Conservation (phyloP, 73 alveolate species). For the Effrenium voratum region DNA sequence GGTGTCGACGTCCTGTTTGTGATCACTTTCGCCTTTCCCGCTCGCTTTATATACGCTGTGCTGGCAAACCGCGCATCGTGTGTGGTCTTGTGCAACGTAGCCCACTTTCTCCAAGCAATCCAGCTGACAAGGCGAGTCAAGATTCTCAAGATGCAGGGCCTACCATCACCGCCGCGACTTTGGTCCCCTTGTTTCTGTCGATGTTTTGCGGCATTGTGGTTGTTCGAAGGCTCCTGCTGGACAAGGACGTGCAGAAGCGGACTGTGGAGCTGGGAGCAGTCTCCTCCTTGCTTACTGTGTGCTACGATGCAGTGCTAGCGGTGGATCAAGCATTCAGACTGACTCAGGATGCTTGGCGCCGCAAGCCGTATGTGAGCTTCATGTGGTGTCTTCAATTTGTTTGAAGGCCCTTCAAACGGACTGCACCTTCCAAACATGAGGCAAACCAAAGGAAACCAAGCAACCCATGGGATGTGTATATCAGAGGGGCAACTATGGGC, state of each 20-base stretch:
- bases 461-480: too few species aligned
- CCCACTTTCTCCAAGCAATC: background rate
- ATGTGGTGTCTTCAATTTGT: too few species aligned
- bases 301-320: constrained; percentile 40
- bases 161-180: background rate
- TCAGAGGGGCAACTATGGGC: too few species aligned
- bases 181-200: background rate
- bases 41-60: background rate
- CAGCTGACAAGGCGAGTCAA: background rate
- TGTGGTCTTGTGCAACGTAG: background rate
- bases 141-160: too few species aligned
- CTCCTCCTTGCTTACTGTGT: constrained; percentile 15
- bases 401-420: too few species aligned
- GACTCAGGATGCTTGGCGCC: too few species aligned
- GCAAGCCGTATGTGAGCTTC: too few species aligned
- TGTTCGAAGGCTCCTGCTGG: background rate
- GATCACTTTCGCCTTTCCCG: background rate
- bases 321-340: constrained; percentile 3
- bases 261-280: background rate
- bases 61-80: constrained; percentile 1
- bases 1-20: background rate
- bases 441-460: too few species aligned
- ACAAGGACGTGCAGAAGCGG: background rate
- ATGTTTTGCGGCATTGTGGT: background rate
- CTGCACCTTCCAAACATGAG: too few species aligned